Evolutionary conservation across 179 eudicot species (phyloP), one percentile per base, ranked within the genome.

Genomic region (Spinacia oleracea): DNA sequence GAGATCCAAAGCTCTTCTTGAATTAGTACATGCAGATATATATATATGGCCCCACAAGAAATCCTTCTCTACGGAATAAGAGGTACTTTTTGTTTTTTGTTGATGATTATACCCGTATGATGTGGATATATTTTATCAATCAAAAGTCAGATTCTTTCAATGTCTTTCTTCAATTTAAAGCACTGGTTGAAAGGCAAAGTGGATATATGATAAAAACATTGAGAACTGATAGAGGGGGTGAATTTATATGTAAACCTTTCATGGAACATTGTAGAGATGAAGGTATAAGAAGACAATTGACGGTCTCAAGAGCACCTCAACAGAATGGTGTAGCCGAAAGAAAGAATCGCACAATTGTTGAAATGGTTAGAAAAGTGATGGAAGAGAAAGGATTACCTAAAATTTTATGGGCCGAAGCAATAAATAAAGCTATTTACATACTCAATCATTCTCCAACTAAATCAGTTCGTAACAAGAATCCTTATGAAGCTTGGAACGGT

Each of bases 11-110:
- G 55, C 72, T 45, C 76, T 53, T 2, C 27, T 68, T 9, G 76
- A 80, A 51, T 35, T 78, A 5, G 79, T 74, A n/a, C 79, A 75
- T 34, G 18, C 64, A 3, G 76, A 75, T 27, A 46, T 75, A n/a
- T n/a, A n/a, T n/a, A 5, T 68, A 16, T 59, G 79, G 70, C 0
- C 79, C 71, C 9, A 9, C 59, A 3, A 21, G 34, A 27, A 68
- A 55, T 1, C 34, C 48, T 4, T 69, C 48, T 31, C 4, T 80
- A 6, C 35, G 12, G 6, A 32, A 48, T 0, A 80, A 51, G 2
- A 68, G 75, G 35, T 80, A 68, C 14, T 69, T 72, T 35, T 21
- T 60, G 1, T 15, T 71, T 3, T 75, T 69, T 50, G 25, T 75
- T 16, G 67, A 80, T 53, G 67, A 67, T n/a, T n/a, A n/a, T 6